Base-by-base conservation (phyloP, 2,329 filamentous ascomycete species). In the Periconia macrospinosa region DNA sequence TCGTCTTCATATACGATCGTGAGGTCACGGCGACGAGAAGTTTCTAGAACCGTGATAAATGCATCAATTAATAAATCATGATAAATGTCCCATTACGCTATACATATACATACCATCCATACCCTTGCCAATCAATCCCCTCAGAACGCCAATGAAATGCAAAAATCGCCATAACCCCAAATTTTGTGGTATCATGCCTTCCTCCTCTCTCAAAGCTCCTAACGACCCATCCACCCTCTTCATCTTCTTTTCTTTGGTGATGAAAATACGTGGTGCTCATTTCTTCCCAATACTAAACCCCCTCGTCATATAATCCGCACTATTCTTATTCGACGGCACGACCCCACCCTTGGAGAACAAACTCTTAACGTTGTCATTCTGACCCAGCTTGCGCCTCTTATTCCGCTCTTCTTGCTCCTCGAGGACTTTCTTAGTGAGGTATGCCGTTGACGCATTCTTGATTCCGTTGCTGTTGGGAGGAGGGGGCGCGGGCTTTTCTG, bases 401-500 rank as follows among this genome's bases (percentile, higher is more conserved):
- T 91, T 92, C 52, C 84, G 82, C 66, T 89, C 86, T 47, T 93
- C 89, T 71, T 97, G 91, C 66, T 97, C 93, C 20, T 89, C 88
- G 23, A 97, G 73, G 0, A 99, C 92, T 62, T 87, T 92, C 0
- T 89, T 90, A 0, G 93, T 96, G 42, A 99, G 76, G 3, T 86
- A 89, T 0, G 93, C 92, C 0, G 94, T 94, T 51, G 90, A 84
- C 0, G 90, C 80, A 63, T 97, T 96, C 72, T 96, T 96, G 73
- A 97, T 96, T 11, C 88, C 86, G 49, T 81, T 75, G 40, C 51
- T 57, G n/a, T 46, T 19, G 19, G 19, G 3, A 18, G 9, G 2
- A 20, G 19, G 3, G 10, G 9, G 2, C 5, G 15, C 41, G 3
- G 45, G 52, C 47, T 55, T 52, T n/a, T 62, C 56, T 13, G 56